Conservation (phyloP, 2,329 filamentous ascomycete species). For the Parascedosporium putredinis region DNA sequence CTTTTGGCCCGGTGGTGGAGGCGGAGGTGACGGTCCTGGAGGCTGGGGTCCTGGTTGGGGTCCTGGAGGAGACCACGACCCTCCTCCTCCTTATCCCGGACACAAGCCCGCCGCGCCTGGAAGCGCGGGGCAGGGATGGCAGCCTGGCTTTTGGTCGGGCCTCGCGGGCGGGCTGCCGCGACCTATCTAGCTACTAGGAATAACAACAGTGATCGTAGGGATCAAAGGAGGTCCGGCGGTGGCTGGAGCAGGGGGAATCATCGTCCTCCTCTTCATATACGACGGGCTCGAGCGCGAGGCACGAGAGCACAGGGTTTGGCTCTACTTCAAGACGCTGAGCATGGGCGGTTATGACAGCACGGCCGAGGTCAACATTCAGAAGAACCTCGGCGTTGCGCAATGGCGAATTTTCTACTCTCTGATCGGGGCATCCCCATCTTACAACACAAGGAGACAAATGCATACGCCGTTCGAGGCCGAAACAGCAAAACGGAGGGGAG, state of each 20-base stretch:
- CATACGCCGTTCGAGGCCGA: no score
- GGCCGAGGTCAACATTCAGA: background rate
- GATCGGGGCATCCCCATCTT: no score
- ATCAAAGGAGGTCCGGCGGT: slow-evolving; percentile 7
- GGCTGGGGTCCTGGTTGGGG: slow-evolving; percentile 29
- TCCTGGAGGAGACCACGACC: slow-evolving; percentile 27
- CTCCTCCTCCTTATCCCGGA: slow-evolving; percentile 43
- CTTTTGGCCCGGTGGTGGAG: slow-evolving; percentile 22
- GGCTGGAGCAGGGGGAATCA: slow-evolving; percentile 5
- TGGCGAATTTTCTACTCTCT: no score
- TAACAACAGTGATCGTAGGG: slow-evolving; percentile 21
- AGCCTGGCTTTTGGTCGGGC: slow-evolving; percentile 66
- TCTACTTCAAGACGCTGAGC: slow-evolving; percentile 54
- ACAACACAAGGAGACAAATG: no score
- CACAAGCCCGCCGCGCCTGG: slow-evolving; percentile 5
- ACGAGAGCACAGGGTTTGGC: slow-evolving; percentile 62
- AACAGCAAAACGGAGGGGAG: background rate
- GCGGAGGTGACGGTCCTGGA: slow-evolving; percentile 24
- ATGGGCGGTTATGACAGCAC: no score
- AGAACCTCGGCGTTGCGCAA: no score
- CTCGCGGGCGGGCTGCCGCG: slow-evolving; percentile 59
- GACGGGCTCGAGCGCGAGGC: slow-evolving; percentile 5
- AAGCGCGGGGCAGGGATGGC: slow-evolving; percentile 41
- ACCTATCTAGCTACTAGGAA: slow-evolving; percentile 50
- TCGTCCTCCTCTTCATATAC: slow-evolving; percentile 2